A percentile compares a stretch with the other conserved stretches of the same genome.
phyloP scores from a whole-genome alignment of 1,284 basidiomycete species.

The Cryptococcus sp. region DNA sequence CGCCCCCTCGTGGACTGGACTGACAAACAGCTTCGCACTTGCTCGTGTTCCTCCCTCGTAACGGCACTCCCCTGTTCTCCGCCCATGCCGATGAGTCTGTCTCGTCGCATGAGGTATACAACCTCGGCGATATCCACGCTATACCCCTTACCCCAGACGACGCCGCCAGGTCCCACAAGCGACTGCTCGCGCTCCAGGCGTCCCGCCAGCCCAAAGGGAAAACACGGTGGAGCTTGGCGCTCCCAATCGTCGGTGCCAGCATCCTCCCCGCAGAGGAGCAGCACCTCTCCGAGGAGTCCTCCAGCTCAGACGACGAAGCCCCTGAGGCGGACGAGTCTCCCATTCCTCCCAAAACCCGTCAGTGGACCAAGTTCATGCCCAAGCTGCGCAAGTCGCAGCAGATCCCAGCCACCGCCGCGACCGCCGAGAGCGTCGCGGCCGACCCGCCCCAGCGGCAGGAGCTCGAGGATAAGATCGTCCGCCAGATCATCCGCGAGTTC shows the following conservation, averaged over 20 bases:
- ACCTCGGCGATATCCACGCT: conserved; percentile 36
- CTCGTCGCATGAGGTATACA: conserved; percentile 31
- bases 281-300: background rate
- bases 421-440: conserved; percentile 15
- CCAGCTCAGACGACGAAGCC: conserved; percentile 7
- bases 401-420: conserved; percentile 3
- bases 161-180: conserved; percentile 21
- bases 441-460: conserved; percentile 42
- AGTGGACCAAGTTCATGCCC: conserved; percentile 32
- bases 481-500: conserved; percentile 46
- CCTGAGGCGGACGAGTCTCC: conserved; percentile 41
- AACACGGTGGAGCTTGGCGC: conserved; percentile 13
- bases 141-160: conserved; percentile 34
- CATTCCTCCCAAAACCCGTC: conserved; percentile 12
- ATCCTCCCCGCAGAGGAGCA: conserved; percentile 2
- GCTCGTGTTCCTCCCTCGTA: conserved; percentile 40
- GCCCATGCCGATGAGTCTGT: conserved; percentile 20
- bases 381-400: conserved; percentile 19
- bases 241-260: conserved; percentile 9
- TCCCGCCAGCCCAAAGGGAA: conserved; percentile 17
- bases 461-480: conserved; percentile 49
- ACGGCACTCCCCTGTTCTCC: conserved; percentile 27
- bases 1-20: background rate
- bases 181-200: conserved; percentile 25
- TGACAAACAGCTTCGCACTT: conserved; percentile 27